Evolutionary conservation across 169 alveolate genomes (phyloP), one percentile per base, ranked within the genome.

Genomic region (Plasmodium cynomolgi): DNA sequence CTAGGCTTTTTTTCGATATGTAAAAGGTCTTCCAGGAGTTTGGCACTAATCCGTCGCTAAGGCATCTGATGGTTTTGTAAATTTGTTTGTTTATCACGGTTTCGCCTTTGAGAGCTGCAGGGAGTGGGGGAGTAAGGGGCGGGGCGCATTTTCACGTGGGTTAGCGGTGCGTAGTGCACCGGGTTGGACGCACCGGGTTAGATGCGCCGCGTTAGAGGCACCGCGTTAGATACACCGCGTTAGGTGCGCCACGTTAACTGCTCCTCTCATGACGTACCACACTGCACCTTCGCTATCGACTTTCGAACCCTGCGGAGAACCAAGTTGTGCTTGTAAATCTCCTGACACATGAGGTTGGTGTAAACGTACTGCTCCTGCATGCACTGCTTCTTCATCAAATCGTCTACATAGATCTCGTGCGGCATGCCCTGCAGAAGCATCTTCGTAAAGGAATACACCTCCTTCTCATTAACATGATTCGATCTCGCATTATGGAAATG

Each of bases 21-120:
- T 91, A 91, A 47, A 82, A 54, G 4, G 23, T 82, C 47, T 91
- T 91, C 95, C 95, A 91, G 13, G 95, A 81, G 39, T 56, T 72
- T 54, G 95, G 95, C 20, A 91, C 95, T 33, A 91, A 0, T 6
- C 92, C 95, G 26, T 72, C 79, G 58, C 91, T 81, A 50, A 91
- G 44, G 13, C 23, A 82, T 91, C 58, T 71, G 82, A 91, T 72
- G 39, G 77, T 82, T n/a, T 91, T 82, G 73, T 91, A 83, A 20
- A 91, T 91, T 72, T 91, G 75, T 47, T 81, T 91, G 47, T 82
- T 91, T 23, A 91, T 91, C 31, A 54, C 44, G 15, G 79, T 91
- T 91, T 91, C 95, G 11, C 95, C 95, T 23, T 91, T 91, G 56
- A 91, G 41, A 50, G 95, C 95, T 91, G 80, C 73, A 86, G 41